These are phyloP conservation scores for Penicillium canariense DNA, from an alignment of 495 filamentous ascomycete species.

Conservation along the genomic window DNA sequence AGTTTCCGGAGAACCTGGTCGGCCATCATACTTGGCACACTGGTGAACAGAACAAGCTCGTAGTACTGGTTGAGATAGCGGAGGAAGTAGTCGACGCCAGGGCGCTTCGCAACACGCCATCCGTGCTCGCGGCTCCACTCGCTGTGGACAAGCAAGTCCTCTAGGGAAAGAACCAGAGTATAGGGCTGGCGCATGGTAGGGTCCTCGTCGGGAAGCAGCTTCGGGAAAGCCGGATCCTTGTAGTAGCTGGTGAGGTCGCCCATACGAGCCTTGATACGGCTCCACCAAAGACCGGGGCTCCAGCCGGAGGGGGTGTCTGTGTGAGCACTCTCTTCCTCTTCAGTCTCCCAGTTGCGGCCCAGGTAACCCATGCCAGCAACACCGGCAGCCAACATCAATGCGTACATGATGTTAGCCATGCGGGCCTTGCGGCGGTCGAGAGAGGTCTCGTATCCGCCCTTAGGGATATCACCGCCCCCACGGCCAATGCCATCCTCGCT, in stretches of 20 bases:
- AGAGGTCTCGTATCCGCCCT: slow-evolving; percentile 86
- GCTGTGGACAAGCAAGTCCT: slow-evolving; percentile 90
- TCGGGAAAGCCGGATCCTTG: slow-evolving; percentile 92
- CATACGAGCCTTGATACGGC: slow-evolving; percentile 70
- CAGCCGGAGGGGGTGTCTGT: slow-evolving; percentile 70
- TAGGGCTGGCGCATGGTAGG: slow-evolving; percentile 81
- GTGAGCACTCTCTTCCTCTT: slow-evolving; percentile 63
- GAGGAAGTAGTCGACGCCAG: slow-evolving; percentile 95
- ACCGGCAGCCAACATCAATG: slow-evolving; percentile 46
- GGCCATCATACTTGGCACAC: slow-evolving; percentile 71
- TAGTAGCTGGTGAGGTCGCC: slow-evolving; percentile 81
- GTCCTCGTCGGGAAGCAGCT: slow-evolving; percentile 86
- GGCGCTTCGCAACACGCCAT: slow-evolving; percentile 93
- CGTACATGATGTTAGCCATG: slow-evolving; percentile 67
- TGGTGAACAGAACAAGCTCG: slow-evolving; percentile 94
- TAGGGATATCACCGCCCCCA: slow-evolving; percentile 62
- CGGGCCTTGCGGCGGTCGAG: slow-evolving; percentile 73
- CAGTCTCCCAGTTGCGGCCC: slow-evolving; percentile 82
- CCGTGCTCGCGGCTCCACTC: slow-evolving; percentile 92
- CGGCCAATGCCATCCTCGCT: slow-evolving; percentile 42
- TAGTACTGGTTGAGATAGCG: slow-evolving; percentile 96
- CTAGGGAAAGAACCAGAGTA: slow-evolving; percentile 86
- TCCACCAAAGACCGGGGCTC: slow-evolving; percentile 72
- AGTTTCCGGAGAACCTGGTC: slow-evolving; percentile 89
- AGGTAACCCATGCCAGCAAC: slow-evolving; percentile 62